Base-by-base conservation (phyloP, 2,329 filamentous ascomycete genomes). In the Pseudopithomyces chartarum region DNA sequence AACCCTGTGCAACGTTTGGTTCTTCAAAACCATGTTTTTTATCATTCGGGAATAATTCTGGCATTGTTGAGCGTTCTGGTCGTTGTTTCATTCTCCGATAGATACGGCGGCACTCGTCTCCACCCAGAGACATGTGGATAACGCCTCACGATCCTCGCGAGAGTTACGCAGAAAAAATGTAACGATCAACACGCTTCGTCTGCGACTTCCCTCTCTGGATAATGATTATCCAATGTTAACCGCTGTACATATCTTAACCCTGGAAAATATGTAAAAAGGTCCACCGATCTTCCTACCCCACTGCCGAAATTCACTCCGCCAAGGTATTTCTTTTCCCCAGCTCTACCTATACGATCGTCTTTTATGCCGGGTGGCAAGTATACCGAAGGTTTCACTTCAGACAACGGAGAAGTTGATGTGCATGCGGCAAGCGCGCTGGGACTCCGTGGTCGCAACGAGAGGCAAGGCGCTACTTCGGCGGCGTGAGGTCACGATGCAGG, bases 401-500 rank as follows among this genome's bases (percentile, higher is more conserved):
- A 39, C 4, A 39, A 29, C 38, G 19, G 11, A 49, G 46, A 26
- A 49, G 20, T 38, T 39, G 33, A 49, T 39, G 38, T 33, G 48
- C 38, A 33, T 36, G 48, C 48, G 48, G 48, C 48, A 51, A 43
- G 38, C 48, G 48, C 48, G 48, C 17, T 51, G 38, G 17, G 8
- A 17, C 22, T 50, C 6, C 23, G 11, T 17, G 1, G 26, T 46
- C 26, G 44, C 44, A 22, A n/a, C 12, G n/a, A 26, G 15, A n/a
- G 22, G 6, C n/a, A 34, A 51, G 36, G 48, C 48, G 26, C 48
- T 40, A 32, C 38, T 17, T 51, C 48, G 36, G 48, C 48, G 38
- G n/a, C 11, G 15, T 40, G 48, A 51, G 38, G 48, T 51, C 48
- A 51, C 38, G 23, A 43, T 22, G 48, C 48, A 51, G 48, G 48